Evolutionary conservation across 768 basidiomycete genomes (phyloP).

Genomic region (Tulasnella sp.): DNA sequence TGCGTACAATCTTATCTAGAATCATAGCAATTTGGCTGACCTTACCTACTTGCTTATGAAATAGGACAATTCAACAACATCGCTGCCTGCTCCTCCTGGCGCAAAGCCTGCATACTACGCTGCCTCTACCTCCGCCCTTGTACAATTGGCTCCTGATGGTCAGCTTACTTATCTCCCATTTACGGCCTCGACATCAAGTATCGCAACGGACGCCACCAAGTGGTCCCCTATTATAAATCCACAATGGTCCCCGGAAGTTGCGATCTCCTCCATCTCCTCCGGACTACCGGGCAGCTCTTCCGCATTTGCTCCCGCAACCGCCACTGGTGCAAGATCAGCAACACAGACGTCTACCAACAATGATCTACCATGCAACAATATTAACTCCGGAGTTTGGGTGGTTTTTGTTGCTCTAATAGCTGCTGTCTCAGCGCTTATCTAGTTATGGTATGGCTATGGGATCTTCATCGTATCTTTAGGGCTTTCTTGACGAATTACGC

Average conservation of each 20-base stretch:
- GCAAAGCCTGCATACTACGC: slow-evolving; percentile 37
- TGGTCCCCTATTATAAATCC: too few species aligned
- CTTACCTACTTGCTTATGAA: not conserved
- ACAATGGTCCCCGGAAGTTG: too few species aligned
- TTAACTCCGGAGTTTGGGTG: too few species aligned
- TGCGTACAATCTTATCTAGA: slow-evolving; percentile 20
- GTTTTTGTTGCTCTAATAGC: too few species aligned
- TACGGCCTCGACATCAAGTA: not conserved
- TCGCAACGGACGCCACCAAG: too few species aligned
- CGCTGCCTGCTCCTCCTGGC: slow-evolving; percentile 3
- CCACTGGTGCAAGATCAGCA: not conserved
- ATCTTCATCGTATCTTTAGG: too few species aligned
- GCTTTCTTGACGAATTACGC: too few species aligned
- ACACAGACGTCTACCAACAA: too few species aligned
- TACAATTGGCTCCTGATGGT: slow-evolving; percentile 55
- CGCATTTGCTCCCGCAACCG: not conserved
- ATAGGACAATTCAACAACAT: slow-evolving; percentile 6
- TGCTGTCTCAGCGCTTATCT: too few species aligned
- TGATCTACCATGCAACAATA: too few species aligned
- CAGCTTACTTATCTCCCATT: slow-evolving; percentile 47
- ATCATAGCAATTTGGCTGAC: not conserved
- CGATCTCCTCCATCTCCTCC: not conserved
- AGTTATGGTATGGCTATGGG: too few species aligned
- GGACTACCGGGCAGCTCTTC: too few species aligned
- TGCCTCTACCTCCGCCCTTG: slow-evolving; percentile 44